Percentiles rank a stretch among this genome's conserved stretches.
These are phyloP conservation scores for Lentinula boryana DNA, from an alignment of 768 basidiomycete species.

Conservation along the genomic window DNA sequence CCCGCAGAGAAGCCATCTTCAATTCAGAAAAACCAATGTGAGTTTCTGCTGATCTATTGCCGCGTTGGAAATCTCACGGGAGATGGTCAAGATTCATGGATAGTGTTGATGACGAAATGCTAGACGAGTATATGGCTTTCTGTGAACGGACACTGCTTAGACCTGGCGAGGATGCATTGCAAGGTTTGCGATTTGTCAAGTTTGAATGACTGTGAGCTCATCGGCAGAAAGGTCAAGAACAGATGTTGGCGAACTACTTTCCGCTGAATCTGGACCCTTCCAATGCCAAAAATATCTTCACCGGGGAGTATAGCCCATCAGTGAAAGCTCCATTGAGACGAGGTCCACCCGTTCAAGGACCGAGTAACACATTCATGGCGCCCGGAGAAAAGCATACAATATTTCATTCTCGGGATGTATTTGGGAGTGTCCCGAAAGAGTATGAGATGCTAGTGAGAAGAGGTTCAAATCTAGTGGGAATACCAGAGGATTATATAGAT, in stretches of 20 bases:
- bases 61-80: slow-evolving; percentile 4
- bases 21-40: slow-evolving; percentile 41
- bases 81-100: slow-evolving; percentile 40
- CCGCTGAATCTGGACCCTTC: slow-evolving; percentile 14
- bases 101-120: slow-evolving; percentile 40
- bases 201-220: not conserved
- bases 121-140: slow-evolving; percentile 65
- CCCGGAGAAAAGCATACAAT: slow-evolving; percentile 55
- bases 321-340: not conserved
- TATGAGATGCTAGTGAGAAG: slow-evolving; percentile 45
- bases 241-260: slow-evolving; percentile 35
- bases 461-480: slow-evolving; percentile 51
- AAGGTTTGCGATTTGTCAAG: slow-evolving; percentile 10
- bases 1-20: slow-evolving; percentile 29
- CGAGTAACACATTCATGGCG: not conserved
- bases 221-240: slow-evolving; percentile 15
- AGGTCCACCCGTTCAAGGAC: not conserved
- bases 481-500: slow-evolving; percentile 43
- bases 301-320: slow-evolving; percentile 2
- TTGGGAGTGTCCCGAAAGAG: slow-evolving; percentile 50
- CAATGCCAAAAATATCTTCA: not conserved
- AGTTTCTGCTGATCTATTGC: slow-evolving; percentile 16
- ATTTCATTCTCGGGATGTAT: slow-evolving; percentile 61
- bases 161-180: slow-evolving; percentile 21
- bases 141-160: slow-evolving; percentile 50